Evolutionary conservation across 2,329 filamentous ascomycete genomes (phyloP), one percentile per base, ranked within the genome.

Genomic region (Cucurbitaria berberidis): DNA sequence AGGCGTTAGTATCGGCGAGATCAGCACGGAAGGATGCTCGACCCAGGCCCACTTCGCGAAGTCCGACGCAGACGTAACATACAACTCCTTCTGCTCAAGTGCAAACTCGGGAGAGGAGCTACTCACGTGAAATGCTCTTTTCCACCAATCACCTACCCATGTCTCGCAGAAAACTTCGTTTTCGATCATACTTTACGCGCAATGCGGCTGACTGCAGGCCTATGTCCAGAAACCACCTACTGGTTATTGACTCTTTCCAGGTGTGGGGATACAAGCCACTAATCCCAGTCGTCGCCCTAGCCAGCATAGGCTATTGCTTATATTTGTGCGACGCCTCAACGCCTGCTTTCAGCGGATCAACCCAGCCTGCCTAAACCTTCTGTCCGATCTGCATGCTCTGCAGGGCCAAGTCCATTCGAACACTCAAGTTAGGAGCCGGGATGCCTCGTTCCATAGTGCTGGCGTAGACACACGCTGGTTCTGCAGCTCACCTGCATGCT

Each of bases 211-310:
- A 48, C 57, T 50, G 57, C 55, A 53, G 48, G 47, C 49, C 42
- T 54, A 42, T 21, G 32, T 30, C 48, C 35, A 45, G 21, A 49
- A 47, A 59, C 38, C 39, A 42, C 34, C 30, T 53, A 44, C 44
- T 48, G 44, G 41, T 44, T 56, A 45, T 52, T 43, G 50, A 38
- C 38, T 53, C 36, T 36, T 40, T 21, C 50, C 39, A 40, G 39
- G 45, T 52, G 54, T 63, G 59, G 54, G 59, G 55, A 59, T 50
- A 57, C 48, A 63, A 59, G 58, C 53, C 54, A 60, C 55, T 26
- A 56, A 38, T 41, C 51, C 24, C 45, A 52, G 54, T 48, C 55
- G 52, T 57, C 51, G 55, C 59, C 53, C 52, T 51, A 45, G 47
- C 45, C 44, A 41, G 55, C 57, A 59, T 55, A 49, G 54, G 54